phyloP scores from a whole-genome alignment of 176 grass and related monocot species.

The Luzula sylvatica region DNA sequence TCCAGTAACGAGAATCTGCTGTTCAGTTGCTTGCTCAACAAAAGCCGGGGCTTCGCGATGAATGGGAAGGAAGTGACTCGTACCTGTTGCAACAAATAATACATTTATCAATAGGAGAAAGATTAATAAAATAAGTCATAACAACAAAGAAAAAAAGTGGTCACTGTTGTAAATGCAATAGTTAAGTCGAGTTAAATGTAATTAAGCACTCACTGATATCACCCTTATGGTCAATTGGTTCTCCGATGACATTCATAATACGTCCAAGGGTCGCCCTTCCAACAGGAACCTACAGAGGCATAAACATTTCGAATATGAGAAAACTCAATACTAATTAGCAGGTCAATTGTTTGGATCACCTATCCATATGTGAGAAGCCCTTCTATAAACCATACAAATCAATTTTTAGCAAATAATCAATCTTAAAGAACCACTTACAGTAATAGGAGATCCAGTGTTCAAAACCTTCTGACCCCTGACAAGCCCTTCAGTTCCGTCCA shows the following conservation, averaged over 20 bases:
- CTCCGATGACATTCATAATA: constrained; percentile 88
- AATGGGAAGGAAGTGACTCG: constrained; percentile 74
- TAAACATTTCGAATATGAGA: background rate
- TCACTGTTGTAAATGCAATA: background rate
- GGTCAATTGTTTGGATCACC: too few species aligned
- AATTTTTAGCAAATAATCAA: too few species aligned
- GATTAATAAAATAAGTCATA: background rate
- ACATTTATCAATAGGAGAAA: constrained; percentile 5
- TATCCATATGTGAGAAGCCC: too few species aligned
- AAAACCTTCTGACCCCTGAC: constrained; percentile 90
- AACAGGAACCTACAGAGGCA: constrained; percentile 62
- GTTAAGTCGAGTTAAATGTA: background rate
- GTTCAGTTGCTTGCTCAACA: constrained; percentile 90
- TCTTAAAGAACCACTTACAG: constrained; percentile 37
- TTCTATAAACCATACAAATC: too few species aligned
- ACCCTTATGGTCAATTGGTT: constrained; percentile 82
- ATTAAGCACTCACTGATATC: constrained; percentile 56
- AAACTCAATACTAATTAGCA: too few species aligned
- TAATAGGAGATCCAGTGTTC: constrained; percentile 96
- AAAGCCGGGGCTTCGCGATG: constrained; percentile 89
- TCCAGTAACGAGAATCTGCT: constrained; percentile 95
- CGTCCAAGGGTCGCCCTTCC: constrained; percentile 91
- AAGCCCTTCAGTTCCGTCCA: constrained; percentile 96
- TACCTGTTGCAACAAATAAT: constrained; percentile 25
- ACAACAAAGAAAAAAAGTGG: background rate